Evolutionary conservation across 176 grass and related monocot genomes (phyloP).

Genomic region (Zoysia japonica): DNA sequence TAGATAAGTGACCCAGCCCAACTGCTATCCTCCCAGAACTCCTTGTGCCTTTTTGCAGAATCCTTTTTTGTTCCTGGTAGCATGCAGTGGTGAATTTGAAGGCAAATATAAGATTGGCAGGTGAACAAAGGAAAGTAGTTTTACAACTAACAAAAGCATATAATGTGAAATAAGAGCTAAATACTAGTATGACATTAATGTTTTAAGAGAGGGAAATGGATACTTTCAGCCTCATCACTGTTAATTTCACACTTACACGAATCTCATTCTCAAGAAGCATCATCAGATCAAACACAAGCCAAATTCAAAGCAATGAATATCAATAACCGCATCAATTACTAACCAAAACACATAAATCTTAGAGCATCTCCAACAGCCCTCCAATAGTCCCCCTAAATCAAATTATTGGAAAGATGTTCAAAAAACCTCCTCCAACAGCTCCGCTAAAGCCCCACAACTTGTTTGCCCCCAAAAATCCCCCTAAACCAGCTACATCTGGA

Average conservation of each 20-base stretch:
- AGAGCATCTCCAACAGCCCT: neutral
- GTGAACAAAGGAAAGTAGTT: slow-evolving; percentile 12
- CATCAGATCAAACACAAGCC: neutral
- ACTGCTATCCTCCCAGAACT: slow-evolving; percentile 37
- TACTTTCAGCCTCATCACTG: slow-evolving; percentile 1
- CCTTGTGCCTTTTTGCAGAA: slow-evolving; percentile 13
- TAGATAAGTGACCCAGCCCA: neutral
- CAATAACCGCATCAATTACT: neutral
- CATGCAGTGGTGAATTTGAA: slow-evolving; percentile 39
- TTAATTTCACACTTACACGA: slow-evolving; percentile 9
- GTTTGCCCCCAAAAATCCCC: no score
- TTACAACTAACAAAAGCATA: neutral
- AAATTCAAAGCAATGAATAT: neutral
- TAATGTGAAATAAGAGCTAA: slow-evolving; percentile 5
- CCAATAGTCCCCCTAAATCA: no score
- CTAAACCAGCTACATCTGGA: no score
- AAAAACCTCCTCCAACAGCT: no score
- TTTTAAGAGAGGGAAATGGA: neutral
- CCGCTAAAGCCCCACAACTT: no score
- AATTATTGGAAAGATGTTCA: no score
- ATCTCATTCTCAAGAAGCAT: neutral
- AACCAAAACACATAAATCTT: neutral
- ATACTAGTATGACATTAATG: slow-evolving; percentile 3
- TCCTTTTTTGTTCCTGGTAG: slow-evolving; percentile 35
- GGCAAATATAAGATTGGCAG: slow-evolving; percentile 3